phyloP scores from a whole-genome alignment of 805 yeast genomes.

The Huiozyma naganishii region DNA sequence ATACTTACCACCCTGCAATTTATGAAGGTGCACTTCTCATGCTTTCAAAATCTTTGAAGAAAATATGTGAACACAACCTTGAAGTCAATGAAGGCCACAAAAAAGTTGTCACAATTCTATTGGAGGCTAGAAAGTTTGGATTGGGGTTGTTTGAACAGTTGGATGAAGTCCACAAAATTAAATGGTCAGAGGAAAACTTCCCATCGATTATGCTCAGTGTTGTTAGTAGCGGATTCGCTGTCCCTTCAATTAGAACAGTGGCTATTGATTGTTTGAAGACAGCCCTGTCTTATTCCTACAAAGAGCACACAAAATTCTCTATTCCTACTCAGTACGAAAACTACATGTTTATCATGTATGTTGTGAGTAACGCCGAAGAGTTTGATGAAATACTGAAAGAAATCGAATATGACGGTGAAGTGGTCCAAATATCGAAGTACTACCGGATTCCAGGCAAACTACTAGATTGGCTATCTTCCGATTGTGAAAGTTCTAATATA shows the following conservation, averaged over 20 bases:
- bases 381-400: constrained; percentile 25
- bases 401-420: constrained; percentile 29
- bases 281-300: constrained; percentile 35
- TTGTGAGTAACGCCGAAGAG: constrained; percentile 31
- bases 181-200: constrained; percentile 36
- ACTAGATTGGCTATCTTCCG: constrained; percentile 26
- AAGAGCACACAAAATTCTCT: constrained; percentile 21
- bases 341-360: constrained; percentile 28
- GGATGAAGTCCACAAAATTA: constrained; percentile 34
- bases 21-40: constrained; percentile 34
- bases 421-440: constrained; percentile 24
- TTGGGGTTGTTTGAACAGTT: constrained; percentile 29
- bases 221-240: constrained; percentile 45
- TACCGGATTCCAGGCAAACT: constrained; percentile 31
- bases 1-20: constrained; percentile 27
- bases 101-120: constrained; percentile 4
- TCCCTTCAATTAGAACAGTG: constrained; percentile 43
- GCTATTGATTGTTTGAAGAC: constrained; percentile 37
- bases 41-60: constrained; percentile 27
- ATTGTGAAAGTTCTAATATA: constrained; percentile 23
- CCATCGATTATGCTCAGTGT: constrained; percentile 40
- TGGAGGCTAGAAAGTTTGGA: constrained; percentile 31
- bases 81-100: constrained; percentile 7
- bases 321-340: constrained; percentile 13
- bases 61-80: constrained; percentile 26